Base-by-base conservation (phyloP, 495 filamentous ascomycete genomes). In the Annulohypoxylon maeteangense region DNA sequence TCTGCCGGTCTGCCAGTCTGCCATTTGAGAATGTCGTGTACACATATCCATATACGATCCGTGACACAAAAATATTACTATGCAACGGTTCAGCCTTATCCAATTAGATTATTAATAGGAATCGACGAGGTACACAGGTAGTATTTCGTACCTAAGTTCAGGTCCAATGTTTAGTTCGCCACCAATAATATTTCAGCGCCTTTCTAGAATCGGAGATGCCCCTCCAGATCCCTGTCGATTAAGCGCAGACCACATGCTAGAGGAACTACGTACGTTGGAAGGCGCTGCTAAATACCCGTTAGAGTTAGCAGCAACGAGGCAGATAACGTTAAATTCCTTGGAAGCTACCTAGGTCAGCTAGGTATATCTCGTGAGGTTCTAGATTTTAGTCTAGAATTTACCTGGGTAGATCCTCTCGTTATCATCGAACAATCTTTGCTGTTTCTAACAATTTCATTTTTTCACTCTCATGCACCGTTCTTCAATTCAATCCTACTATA, bases 131-230 rank as follows among this genome's bases (percentile, higher is more conserved):
- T n/a, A n/a, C n/a, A n/a, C n/a, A n/a, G n/a, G n/a, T n/a, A 59
- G 42, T 69, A 31, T 40, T 34, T 22, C 53, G 45, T 67, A 40
- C 7, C 25, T 61, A 20, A 2, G 18, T 29, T 32, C 16, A 59
- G 31, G 16, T 67, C 31, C 32, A 16, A 54, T 16, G 25, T 54
- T 31, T 34, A 27, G 22, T 62, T 65, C 45, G 62, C 70, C 65
- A 69, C 65, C 70, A 73, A 73, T 73, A 23, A 62, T 53, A 56
- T 68, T 62, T 56, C 31, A 58, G 36, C 48, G 22, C 32, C 55
- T 68, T 65, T 73, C 70, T 73, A 45, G 32, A 73, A 73, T 23
- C 61, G 70, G 65, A 56, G 65, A 73, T 73, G 70, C 45, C 65
- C 61, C 65, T 68, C 70, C 11, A 61, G 20, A 73, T 53, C 70